A percentile compares a stretch with the other conserved stretches of the same genome.
phyloP scores from a whole-genome alignment of 2,329 filamentous ascomycete species.

The Penicillium sp. region DNA sequence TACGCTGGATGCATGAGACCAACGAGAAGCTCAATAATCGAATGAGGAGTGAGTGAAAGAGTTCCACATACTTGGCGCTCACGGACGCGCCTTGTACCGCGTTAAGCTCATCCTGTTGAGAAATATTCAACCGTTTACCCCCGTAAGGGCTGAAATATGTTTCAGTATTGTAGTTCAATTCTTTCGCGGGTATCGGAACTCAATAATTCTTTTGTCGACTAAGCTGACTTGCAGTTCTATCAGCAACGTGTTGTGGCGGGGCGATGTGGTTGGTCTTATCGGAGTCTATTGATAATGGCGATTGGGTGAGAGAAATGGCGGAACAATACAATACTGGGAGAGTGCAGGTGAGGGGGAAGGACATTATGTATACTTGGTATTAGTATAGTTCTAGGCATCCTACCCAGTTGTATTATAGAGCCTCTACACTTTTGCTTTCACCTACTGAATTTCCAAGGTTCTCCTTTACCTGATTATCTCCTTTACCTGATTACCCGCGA shows the following conservation, averaged over 20 bases:
- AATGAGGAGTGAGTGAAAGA: slow-evolving; percentile 4
- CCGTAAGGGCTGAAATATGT: not conserved
- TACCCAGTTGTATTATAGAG: not conserved
- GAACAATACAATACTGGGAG: not conserved
- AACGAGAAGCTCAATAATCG: slow-evolving; percentile 4
- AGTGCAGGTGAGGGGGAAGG: not conserved
- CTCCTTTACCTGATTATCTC: slow-evolving; percentile 2
- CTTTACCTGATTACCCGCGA: slow-evolving; percentile 7
- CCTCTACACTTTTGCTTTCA: not conserved
- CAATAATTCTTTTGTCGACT: not conserved
- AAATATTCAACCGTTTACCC: not conserved
- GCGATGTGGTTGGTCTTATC: slow-evolving; percentile 34
- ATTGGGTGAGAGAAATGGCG: slow-evolving; percentile 2
- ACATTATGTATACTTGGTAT: not conserved
- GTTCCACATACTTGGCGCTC: slow-evolving; percentile 15
- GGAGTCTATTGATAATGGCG: slow-evolving; percentile 22
- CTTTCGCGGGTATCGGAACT: not conserved
- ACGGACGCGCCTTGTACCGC: slow-evolving; percentile 11
- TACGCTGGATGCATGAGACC: slow-evolving; percentile 13
- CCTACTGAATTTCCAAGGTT: not conserved
- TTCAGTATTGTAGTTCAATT: not conserved
- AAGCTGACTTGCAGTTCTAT: slow-evolving; percentile 1
- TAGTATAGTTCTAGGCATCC: not conserved
- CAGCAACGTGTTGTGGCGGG: slow-evolving; percentile 29
- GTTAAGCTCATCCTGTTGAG: slow-evolving; percentile 18